Evolutionary conservation across 345 rosid species (phyloP).

Genomic region (Acer negundo): DNA sequence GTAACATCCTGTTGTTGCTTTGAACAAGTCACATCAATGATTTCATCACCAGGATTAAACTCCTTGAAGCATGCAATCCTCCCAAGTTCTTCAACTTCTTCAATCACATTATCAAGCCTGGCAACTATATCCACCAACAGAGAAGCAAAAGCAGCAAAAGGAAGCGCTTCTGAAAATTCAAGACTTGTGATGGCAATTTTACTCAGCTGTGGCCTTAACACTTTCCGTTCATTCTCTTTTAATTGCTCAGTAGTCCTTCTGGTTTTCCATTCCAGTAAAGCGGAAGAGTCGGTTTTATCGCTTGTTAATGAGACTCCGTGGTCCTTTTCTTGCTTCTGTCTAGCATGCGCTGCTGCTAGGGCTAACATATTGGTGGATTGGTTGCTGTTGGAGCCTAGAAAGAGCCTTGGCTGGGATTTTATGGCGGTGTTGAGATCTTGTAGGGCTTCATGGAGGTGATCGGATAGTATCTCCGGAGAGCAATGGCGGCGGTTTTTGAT

Average conservation of each 20-base stretch:
- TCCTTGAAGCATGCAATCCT: slow-evolving; percentile 66
- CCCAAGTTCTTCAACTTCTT: slow-evolving; percentile 72
- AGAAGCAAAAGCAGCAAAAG: slow-evolving; percentile 84
- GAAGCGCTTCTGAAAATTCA: slow-evolving; percentile 86
- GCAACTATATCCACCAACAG: slow-evolving; percentile 74
- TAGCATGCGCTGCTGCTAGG: slow-evolving; percentile 50
- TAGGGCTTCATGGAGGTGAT: slow-evolving; percentile 72
- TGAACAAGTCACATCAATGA: slow-evolving; percentile 28
- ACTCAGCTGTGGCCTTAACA: slow-evolving; percentile 67
- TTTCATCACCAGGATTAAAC: slow-evolving; percentile 43
- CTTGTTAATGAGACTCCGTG: slow-evolving; percentile 46
- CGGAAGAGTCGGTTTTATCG: slow-evolving; percentile 67
- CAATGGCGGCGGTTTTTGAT: slow-evolving; percentile 64
- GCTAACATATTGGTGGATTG: slow-evolving; percentile 46
- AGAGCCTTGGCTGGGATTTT: slow-evolving; percentile 77
- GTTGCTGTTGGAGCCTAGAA: slow-evolving; percentile 59
- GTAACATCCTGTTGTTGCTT: slow-evolving; percentile 27
- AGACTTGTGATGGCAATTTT: slow-evolving; percentile 62
- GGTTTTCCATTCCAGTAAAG: slow-evolving; percentile 59
- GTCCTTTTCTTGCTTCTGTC: slow-evolving; percentile 25
- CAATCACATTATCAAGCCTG: slow-evolving; percentile 69
- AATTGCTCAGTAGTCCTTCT: slow-evolving; percentile 35
- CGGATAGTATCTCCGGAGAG: slow-evolving; percentile 77
- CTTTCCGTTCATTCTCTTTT: slow-evolving; percentile 44
- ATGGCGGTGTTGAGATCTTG: slow-evolving; percentile 74